Evolutionary conservation across 202 grass and related monocot genomes (phyloP).

Genomic region (Digitaria exilis): DNA sequence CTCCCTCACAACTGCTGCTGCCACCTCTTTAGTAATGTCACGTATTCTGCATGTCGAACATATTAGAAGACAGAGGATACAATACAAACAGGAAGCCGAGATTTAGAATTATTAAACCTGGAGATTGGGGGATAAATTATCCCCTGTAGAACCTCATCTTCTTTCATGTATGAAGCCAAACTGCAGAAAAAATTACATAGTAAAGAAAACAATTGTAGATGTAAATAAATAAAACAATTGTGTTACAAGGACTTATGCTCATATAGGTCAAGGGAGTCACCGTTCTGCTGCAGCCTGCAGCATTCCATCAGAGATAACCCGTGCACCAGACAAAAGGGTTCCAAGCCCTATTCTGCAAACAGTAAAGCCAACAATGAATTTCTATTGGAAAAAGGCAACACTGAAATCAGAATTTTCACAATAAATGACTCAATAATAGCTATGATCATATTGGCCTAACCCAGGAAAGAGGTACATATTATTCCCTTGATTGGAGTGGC

Average conservation of each 20-base stretch:
- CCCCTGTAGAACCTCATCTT: conserved; percentile 84
- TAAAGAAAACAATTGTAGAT: conserved; percentile 21
- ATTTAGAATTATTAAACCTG: conserved; percentile 51
- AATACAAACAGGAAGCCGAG: conserved; percentile 6
- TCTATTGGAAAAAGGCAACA: background rate
- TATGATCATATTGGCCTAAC: conserved; percentile 56
- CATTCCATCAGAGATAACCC: conserved; percentile 93
- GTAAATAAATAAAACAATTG: background rate
- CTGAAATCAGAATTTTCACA: conserved; percentile 40
- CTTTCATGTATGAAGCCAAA: conserved; percentile 96
- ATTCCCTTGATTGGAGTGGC: conserved; percentile 99
- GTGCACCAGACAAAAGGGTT: conserved; percentile 92
- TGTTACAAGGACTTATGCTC: background rate
- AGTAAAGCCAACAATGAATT: background rate
- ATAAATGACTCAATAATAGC: conserved; percentile 17
- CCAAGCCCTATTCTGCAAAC: conserved; percentile 87
- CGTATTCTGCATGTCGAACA: conserved; percentile 68
- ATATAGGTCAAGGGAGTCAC: conserved; percentile 52
- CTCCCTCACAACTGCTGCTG: conserved; percentile 88
- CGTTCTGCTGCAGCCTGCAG: conserved; percentile 92
- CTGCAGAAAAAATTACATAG: conserved; percentile 44
- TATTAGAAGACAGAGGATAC: conserved; percentile 27
- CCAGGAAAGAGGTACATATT: conserved; percentile 99
- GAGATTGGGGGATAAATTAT: conserved; percentile 95
- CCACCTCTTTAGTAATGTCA: conserved; percentile 95